Percentiles rank a stretch among this genome's conserved stretches.
phyloP scores from a whole-genome alignment of 2,329 filamentous ascomycete species.

The Trichoderma aggressivum region DNA sequence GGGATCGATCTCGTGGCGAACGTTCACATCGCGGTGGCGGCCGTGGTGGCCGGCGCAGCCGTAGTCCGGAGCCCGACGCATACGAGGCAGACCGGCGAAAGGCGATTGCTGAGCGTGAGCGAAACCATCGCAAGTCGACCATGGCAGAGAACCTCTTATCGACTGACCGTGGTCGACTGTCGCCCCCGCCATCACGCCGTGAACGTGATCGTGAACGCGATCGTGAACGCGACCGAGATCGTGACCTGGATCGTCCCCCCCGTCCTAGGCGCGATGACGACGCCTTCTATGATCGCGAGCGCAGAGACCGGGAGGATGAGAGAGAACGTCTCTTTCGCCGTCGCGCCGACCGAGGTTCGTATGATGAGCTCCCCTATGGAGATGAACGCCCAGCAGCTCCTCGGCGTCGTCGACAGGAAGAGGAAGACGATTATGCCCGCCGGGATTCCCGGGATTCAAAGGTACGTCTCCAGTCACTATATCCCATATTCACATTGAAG shows the following conservation, averaged over 20 bases:
- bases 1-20: constrained; percentile 57
- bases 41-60: constrained; percentile 64
- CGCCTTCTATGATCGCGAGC: constrained; percentile 77
- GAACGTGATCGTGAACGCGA: constrained; percentile 45
- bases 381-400: constrained; percentile 64
- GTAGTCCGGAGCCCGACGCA: constrained; percentile 85
- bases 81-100: constrained; percentile 95
- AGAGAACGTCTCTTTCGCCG: constrained; percentile 84
- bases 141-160: constrained; percentile 62
- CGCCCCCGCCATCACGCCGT: constrained; percentile 41
- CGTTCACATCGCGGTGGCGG: constrained; percentile 58
- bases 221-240: constrained; percentile 40
- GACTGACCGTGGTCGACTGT: constrained; percentile 46
- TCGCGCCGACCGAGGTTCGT: constrained; percentile 69
- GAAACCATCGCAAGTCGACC: constrained; percentile 80
- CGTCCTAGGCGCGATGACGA: constrained; percentile 60
- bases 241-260: constrained; percentile 48
- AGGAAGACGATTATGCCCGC: constrained; percentile 66
- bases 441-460: constrained; percentile 66
- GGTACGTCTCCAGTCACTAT: constrained; percentile 38
- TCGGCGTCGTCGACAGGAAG: constrained; percentile 74
- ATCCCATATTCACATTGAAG: not conserved
- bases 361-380: constrained; percentile 89
- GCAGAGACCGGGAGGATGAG: constrained; percentile 84
- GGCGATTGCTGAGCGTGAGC: constrained; percentile 89